Percentiles rank a stretch among this genome's conserved stretches.
Evolutionary conservation across 306 rosid genomes (phyloP).

Genomic region (Echinosophora koreensis): DNA sequence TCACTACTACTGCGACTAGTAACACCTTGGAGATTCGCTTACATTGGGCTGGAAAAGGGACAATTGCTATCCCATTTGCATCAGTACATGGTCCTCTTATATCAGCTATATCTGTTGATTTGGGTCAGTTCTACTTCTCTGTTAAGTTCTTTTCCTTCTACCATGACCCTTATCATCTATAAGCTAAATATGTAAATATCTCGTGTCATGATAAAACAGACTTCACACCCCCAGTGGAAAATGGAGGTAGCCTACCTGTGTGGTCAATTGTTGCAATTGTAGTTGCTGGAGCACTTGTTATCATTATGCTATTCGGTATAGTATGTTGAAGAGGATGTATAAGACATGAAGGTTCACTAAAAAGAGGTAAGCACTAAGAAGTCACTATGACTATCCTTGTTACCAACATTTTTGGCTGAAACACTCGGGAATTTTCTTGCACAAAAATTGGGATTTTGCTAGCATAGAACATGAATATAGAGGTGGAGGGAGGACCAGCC

Average conservation of each 20-base stretch:
- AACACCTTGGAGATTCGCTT: slow-evolving; percentile 64
- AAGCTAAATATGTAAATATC: neutral
- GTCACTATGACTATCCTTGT: neutral
- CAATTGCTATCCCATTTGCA: slow-evolving; percentile 57
- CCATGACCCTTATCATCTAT: neutral
- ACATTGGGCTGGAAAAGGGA: slow-evolving; percentile 81
- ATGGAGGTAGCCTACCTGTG: slow-evolving; percentile 10
- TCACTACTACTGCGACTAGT: slow-evolving; percentile 37
- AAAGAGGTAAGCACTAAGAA: slow-evolving; percentile 44
- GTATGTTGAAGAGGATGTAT: slow-evolving; percentile 50
- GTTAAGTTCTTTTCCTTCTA: neutral
- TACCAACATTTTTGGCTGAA: neutral
- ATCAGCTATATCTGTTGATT: slow-evolving; percentile 67
- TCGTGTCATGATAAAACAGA: slow-evolving; percentile 39
- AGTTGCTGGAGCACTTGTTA: slow-evolving; percentile 45
- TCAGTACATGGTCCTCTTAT: slow-evolving; percentile 81
- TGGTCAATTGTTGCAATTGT: slow-evolving; percentile 46
- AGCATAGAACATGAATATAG: neutral
- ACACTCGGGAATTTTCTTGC: neutral
- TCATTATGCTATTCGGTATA: slow-evolving; percentile 32
- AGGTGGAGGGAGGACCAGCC: neutral
- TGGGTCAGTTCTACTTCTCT: slow-evolving; percentile 52
- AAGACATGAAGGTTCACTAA: slow-evolving; percentile 38
- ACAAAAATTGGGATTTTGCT: neutral
- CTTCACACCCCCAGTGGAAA: slow-evolving; percentile 42